Evolutionary conservation across 768 basidiomycete genomes (phyloP).

Genomic region (Gyrodon lividus): DNA sequence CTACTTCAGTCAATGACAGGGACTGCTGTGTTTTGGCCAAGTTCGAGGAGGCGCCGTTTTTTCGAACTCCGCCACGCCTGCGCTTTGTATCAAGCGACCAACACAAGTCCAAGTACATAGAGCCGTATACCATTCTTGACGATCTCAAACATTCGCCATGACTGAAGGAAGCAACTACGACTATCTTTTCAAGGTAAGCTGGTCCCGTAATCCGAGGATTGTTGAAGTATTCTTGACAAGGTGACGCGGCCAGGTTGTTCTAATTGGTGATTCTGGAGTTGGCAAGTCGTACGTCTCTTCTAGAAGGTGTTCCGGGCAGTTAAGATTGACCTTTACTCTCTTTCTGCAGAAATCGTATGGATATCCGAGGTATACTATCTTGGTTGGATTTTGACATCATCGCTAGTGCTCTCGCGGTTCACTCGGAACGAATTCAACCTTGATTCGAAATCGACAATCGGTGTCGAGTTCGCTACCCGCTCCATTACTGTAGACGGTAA

Average conservation of each 20-base stretch:
- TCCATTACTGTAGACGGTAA: conserved; percentile 95
- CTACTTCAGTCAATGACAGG: too few relatives aligned
- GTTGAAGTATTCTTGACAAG: background rate
- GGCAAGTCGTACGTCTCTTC: conserved; percentile 90
- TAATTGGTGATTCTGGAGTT: conserved; percentile 98
- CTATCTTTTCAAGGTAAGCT: conserved; percentile 93
- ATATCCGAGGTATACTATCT: background rate
- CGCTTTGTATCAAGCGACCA: conserved; percentile 5
- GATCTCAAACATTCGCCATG: conserved; percentile 45
- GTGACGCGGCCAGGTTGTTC: conserved; percentile 70
- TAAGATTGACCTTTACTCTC: background rate
- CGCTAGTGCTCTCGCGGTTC: conserved; percentile 95
- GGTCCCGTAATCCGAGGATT: background rate
- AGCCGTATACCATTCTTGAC: conserved; percentile 10
- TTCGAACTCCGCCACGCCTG: conserved; percentile 33
- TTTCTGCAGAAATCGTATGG: conserved; percentile 35
- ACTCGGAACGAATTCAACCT: conserved; percentile 99
- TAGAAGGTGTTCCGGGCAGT: background rate
- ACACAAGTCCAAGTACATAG: conserved; percentile 1
- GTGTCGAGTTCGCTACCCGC: conserved; percentile 97
- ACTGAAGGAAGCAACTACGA: conserved; percentile 95
- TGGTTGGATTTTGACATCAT: conserved; percentile 6
- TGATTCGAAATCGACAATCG: conserved; percentile 98
- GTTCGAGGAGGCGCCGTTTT: background rate
- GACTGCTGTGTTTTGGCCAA: background rate